These are phyloP conservation scores for Leccinum disarticulatum DNA, from an alignment of 768 basidiomycete genomes.

Conservation along the genomic window DNA sequence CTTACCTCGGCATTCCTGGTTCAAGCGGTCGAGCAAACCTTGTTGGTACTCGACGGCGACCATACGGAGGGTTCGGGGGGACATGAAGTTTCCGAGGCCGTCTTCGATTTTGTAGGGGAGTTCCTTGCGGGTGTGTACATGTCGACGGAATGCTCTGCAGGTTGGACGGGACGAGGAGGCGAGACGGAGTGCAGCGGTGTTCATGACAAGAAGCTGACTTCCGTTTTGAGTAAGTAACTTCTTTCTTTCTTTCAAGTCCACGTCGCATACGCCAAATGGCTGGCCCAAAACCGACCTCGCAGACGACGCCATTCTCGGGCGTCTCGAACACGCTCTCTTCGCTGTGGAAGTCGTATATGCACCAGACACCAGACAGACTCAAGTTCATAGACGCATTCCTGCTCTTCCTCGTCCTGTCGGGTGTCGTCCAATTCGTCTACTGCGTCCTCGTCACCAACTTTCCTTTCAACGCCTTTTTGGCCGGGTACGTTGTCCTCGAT, in stretches of 20 bases:
- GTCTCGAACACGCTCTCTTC: conserved; percentile 43
- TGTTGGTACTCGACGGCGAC: conserved; percentile 84
- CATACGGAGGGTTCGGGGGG: conserved; percentile 66
- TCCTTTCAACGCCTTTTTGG: conserved; percentile 96
- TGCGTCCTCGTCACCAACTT: conserved; percentile 89
- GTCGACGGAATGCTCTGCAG: conserved; percentile 26
- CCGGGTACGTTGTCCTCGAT: conserved; percentile 67
- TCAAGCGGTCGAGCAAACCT: conserved; percentile 75
- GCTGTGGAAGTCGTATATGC: conserved; percentile 75
- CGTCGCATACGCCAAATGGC: conserved; percentile 35
- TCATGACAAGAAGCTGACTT: conserved; percentile 20
- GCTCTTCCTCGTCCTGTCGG: conserved; percentile 87
- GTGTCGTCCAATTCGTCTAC: conserved; percentile 88
- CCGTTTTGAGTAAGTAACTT: conserved; percentile 4
- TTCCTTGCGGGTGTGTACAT: conserved; percentile 49
- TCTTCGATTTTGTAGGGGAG: conserved; percentile 67
- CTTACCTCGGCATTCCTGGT: conserved; percentile 72
- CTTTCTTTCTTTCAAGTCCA: conserved; percentile 7
- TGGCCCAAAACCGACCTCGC: conserved; percentile 30
- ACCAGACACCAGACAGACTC: conserved; percentile 76
- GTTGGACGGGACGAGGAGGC: conserved; percentile 22
- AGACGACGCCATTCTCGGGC: conserved; percentile 15
- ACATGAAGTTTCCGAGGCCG: conserved; percentile 79
- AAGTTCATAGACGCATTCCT: conserved; percentile 95
- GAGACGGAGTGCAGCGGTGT: conserved; percentile 19